Percentiles rank a stretch among this genome's conserved stretches.
Evolutionary conservation across 2,329 filamentous ascomycete species (phyloP).

Genomic region (Pyrenochaeta sp.): DNA sequence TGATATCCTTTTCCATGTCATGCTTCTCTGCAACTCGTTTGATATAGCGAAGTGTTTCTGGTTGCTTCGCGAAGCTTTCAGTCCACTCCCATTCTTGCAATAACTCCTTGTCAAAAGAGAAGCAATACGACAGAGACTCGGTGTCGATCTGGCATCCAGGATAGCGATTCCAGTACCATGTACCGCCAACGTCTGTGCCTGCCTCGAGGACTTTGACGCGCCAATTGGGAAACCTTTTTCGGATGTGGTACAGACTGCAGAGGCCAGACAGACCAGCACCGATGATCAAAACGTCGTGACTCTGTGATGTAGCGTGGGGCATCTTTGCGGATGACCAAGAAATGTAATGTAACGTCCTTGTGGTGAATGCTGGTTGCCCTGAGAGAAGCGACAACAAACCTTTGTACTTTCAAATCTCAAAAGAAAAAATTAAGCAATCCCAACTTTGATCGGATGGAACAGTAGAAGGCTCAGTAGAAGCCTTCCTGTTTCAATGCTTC

Average conservation of each 20-base stretch:
- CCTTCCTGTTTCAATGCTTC: background rate
- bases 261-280: slow-evolving; percentile 46
- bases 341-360: background rate
- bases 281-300: slow-evolving; percentile 31
- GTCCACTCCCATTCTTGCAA: slow-evolving; percentile 61
- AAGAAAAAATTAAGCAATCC: background rate
- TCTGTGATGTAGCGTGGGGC: background rate
- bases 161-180: slow-evolving; percentile 38
- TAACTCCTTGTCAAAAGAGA: slow-evolving; percentile 52
- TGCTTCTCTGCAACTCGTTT: slow-evolving; percentile 41
- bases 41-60: slow-evolving; percentile 42
- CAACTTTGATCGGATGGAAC: background rate
- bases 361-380: background rate
- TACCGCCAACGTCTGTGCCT: slow-evolving; percentile 44
- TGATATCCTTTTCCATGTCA: slow-evolving; percentile 60
- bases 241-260: slow-evolving; percentile 42
- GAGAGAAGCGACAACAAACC: background rate
- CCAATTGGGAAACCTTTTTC: slow-evolving; percentile 30
- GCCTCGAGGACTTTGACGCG: slow-evolving; percentile 35
- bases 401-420: background rate
- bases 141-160: slow-evolving; percentile 52
- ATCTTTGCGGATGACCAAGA: background rate
- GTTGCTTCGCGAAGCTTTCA: slow-evolving; percentile 55
- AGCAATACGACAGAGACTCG: slow-evolving; percentile 52
- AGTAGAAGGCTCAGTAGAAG: background rate